phyloP scores from a whole-genome alignment of 495 filamentous ascomycete species.

The Beverwykella pulmonaria region DNA sequence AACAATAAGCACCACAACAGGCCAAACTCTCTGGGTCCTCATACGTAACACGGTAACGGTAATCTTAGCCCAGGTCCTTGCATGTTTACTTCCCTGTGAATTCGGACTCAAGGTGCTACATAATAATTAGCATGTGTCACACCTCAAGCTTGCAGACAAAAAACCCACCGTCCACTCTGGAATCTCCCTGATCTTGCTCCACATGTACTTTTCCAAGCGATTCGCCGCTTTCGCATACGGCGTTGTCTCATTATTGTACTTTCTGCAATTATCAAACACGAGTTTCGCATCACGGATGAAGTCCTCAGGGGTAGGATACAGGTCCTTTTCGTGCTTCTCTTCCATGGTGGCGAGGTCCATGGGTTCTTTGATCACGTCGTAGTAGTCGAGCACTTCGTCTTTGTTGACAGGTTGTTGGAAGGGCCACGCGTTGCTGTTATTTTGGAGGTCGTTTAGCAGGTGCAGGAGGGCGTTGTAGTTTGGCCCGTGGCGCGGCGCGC shows the following conservation, averaged over 20 bases:
- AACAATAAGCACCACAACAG: neutral
- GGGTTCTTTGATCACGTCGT: conserved; percentile 95
- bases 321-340: conserved; percentile 88
- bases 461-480: conserved; percentile 93
- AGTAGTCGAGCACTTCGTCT: conserved; percentile 96
- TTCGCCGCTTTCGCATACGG: conserved; percentile 94
- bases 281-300: conserved; percentile 89
- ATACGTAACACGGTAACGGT: no score
- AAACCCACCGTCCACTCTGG: conserved; percentile 73
- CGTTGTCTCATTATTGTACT: conserved; percentile 95
- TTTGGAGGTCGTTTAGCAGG: conserved; percentile 93
- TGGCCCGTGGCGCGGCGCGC: conserved; percentile 94
- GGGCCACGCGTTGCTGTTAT: conserved; percentile 88
- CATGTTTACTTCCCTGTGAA: conserved; percentile 18
- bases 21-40: neutral
- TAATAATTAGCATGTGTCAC: neutral
- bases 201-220: conserved; percentile 97
- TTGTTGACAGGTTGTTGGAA: conserved; percentile 92
- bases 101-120: conserved; percentile 30
- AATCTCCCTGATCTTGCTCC: conserved; percentile 84
- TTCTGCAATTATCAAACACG: conserved; percentile 91
- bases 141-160: neutral
- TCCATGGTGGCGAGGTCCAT: conserved; percentile 99
- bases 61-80: no score
- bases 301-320: conserved; percentile 87